Evolutionary conservation across 1,284 basidiomycete genomes (phyloP), one percentile per base, ranked within the genome.

Genomic region (Ganoderma resinaceum): DNA sequence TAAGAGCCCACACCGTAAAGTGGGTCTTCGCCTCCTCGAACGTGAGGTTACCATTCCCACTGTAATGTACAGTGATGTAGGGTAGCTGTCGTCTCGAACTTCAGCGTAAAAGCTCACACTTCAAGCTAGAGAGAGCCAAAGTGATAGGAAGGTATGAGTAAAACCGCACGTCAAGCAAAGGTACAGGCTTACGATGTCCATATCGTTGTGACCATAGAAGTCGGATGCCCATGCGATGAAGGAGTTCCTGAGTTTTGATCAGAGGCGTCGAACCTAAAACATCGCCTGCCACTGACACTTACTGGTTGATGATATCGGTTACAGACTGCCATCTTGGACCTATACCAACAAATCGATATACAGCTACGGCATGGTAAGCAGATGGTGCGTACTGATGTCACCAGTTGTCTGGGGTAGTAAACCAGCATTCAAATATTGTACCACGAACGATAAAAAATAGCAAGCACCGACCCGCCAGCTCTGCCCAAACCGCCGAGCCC

Each of bases 1-100:
- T 85, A 33, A 91, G 78, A 23, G 88, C 87, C 89, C 89, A 90
- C 3, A 86, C 87, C 0, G 87, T 89, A 77, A 89, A 90, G 73
- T 89, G 88, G 1, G 88, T 82, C 76, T 90, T 89, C 8, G 84
- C 77, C 77, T 90, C 89, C 31, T 90, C 88, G 71, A 80, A 85
- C 2, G 86, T 88, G 57, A 90, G 80, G 29, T 77, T 74, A 11
- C 87, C 87, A 71, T 90, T 89, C 0, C 88, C 89, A 20, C 87
- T 89, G 63, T 26, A 20, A 26, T 35, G 12, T 29, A 20, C 60
- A 26, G 38, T 9, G 11, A 16, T 5, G 37, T 52, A 33, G 38
- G 16, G 29, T 26, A 33, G n/a, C 20, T 16, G 33, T 43, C 37
- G 33, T 31, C 11, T 35, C 33, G 55, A 40, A 42, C 4, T 29